Evolutionary conservation across 192 early-diverging fungal genomes (phyloP), one percentile per base, ranked within the genome.

Genomic region (Coemansia sp.): DNA sequence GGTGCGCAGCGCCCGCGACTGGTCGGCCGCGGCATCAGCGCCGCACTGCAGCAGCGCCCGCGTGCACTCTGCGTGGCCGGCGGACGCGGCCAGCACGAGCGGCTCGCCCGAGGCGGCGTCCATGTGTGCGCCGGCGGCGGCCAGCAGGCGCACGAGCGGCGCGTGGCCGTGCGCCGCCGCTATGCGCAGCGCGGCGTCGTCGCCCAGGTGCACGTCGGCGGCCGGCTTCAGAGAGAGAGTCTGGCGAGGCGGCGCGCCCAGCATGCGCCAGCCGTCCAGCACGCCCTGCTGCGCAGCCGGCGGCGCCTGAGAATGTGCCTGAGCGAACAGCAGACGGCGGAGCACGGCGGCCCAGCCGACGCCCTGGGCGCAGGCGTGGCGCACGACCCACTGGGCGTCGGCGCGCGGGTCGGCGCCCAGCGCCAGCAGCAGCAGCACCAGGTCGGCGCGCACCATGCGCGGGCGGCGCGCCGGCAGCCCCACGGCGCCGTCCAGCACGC

Each of bases 351-450:
- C 51, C 77, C 77, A 80, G 21, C 48, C 66, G 33, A 1, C 34
- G 34, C 34, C 34, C 34, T 56, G 44, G 13, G 67, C 53, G 38
- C 66, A 65, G 24, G 77, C 77, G 23, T 73, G 61, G 25, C 67
- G 77, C 48, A 80, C 43, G 23, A 80, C 61, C 77, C 77, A 80
- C 64, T 80, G 77, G 59, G 62, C 67, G 51, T 67, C 71, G 33
- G 59, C 66, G 9, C 71, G 49, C 30, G 76, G 69, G 66, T 79
- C 76, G 39, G 70, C 76, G 33, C 71, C 71, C 59, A 79, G 57
- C 13, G 59, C 60, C 18, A 79, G 64, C 50, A 79, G 76, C 66
- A 79, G 25, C 47, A 79, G 59, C 38, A 73, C 76, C 2, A 57
- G 34, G 46, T 65, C 71, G 46, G 61, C 71, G 17, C 66, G 40